Evolutionary conservation across 2,329 filamentous ascomycete species (phyloP), one percentile per base, ranked within the genome.

Genomic region (Didymellaceae sp.): DNA sequence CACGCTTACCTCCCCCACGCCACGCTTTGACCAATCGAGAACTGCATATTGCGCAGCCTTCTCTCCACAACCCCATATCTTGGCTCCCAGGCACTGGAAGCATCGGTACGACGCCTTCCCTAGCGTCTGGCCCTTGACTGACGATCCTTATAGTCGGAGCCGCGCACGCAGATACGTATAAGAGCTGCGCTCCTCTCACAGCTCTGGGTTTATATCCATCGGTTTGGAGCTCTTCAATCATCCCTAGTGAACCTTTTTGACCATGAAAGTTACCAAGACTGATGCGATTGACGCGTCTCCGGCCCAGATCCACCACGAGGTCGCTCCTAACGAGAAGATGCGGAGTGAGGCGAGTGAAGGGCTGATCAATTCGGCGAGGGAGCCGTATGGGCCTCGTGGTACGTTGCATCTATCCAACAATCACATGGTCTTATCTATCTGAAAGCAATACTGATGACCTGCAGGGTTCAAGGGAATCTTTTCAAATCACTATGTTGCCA

Each of bases 381-480:
- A 69, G 39, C 60, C 68, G 14, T 72, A 72, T 52, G 69, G 68
- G 26, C 64, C 63, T 33, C 44, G 59, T 40, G 69, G 68, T 70
- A 65, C 33, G 58, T 16, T 21, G 20, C 16, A 38, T n/a, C 10
- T 16, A 17, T 26, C 18, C 18, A 32, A 4, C n/a, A n/a, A 7
- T 20, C 6, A 11, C 16, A 8, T 21, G 1, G 6, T 18, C 4
- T 9, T 26, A 5, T 28, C 2, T 9, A 28, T 28, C 6, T 8
- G n/a, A 7, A 28, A 6, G 3, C 11, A 3, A 8, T 13, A 5
- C 11, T 13, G 26, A 13, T 13, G 26, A 25, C 3, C 10, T 48
- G n/a, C 63, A 59, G 79, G 78, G 3, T 72, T 82, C 44, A 62
- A 60, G 4, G 80, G 80, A 5, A 66, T 82, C n/a, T 74, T 79